Conservation (phyloP, 2,329 filamentous ascomycete genomes). For the Trichophyton benhamiae region DNA sequence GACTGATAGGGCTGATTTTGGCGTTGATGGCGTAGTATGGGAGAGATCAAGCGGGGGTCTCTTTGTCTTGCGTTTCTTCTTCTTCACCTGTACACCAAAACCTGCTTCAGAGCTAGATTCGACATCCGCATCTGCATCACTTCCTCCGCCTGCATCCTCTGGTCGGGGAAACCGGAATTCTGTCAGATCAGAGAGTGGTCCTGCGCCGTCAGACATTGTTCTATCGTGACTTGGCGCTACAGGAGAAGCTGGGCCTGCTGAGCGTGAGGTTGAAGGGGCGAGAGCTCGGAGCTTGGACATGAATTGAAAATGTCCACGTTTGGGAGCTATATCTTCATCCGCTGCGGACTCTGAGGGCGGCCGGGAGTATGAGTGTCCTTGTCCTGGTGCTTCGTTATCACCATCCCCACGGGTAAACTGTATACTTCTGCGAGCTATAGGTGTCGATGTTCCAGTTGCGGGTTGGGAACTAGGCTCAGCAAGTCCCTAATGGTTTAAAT, state of each 20-base stretch:
- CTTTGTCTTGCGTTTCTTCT: conserved; percentile 52
- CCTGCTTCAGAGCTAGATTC: conserved; percentile 78
- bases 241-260: conserved; percentile 36
- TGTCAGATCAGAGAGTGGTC: conserved; percentile 39
- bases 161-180: conserved; percentile 42
- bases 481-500: background rate
- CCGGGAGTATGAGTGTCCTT: conserved; percentile 40
- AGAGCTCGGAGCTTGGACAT: conserved; percentile 70
- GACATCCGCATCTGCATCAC: conserved; percentile 64
- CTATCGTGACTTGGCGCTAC: conserved; percentile 28
- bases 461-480: conserved; percentile 13
- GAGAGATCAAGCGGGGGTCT: conserved; percentile 44
- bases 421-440: conserved; percentile 51
- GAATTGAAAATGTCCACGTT: conserved; percentile 48
- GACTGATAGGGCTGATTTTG: conserved; percentile 39
- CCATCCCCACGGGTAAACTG: conserved; percentile 56
- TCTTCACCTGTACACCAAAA: conserved; percentile 40
- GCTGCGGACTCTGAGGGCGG: conserved; percentile 47
- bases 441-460: conserved; percentile 24
- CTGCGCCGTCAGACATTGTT: conserved; percentile 27
- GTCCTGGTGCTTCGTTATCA: conserved; percentile 35
- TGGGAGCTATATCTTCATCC: conserved; percentile 48
- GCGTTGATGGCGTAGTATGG: conserved; percentile 57
- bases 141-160: conserved; percentile 41
- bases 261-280: conserved; percentile 43